Percentiles rank a stretch among this genome's conserved stretches.
Conservation (phyloP, 169 alveolate species). For the Babesia divergens region DNA sequence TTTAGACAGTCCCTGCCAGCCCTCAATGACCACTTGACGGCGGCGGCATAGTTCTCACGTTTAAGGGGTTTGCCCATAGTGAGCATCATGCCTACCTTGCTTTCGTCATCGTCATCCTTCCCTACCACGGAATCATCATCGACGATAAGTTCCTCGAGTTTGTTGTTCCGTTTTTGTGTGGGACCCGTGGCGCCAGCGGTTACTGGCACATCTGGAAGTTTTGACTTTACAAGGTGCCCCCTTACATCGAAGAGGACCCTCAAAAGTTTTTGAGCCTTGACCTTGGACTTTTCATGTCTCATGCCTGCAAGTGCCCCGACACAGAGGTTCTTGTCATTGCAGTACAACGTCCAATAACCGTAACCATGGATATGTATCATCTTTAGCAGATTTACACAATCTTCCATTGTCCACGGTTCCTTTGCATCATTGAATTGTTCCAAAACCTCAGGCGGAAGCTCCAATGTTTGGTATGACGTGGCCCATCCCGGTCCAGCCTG, state of each 20-base stretch:
- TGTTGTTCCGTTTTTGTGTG: neutral
- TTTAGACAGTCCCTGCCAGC: conserved; percentile 45
- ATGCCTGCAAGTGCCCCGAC: conserved; percentile 68
- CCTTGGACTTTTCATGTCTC: conserved; percentile 76
- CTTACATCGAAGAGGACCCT: conserved; percentile 66
- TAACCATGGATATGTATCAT: conserved; percentile 84
- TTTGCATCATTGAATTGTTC: conserved; percentile 67
- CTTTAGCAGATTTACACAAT: conserved; percentile 77
- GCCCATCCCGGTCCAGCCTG: conserved; percentile 64
- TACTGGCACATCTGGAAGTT: conserved; percentile 14
- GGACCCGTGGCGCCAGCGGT: neutral
- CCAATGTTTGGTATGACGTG: conserved; percentile 23
- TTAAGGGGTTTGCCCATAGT: conserved; percentile 38
- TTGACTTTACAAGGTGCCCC: conserved; percentile 23
- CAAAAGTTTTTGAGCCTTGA: conserved; percentile 72
- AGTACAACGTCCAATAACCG: conserved; percentile 83
- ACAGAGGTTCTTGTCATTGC: conserved; percentile 75
- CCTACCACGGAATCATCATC: conserved; percentile 36
- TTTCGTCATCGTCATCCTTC: conserved; percentile 31
- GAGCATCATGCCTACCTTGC: conserved; percentile 25
- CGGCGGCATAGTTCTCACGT: conserved; percentile 56
- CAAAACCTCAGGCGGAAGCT: conserved; percentile 31
- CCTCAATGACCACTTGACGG: conserved; percentile 54
- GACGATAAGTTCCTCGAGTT: conserved; percentile 15
- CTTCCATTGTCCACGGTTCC: conserved; percentile 75